Evolutionary conservation across 2,329 filamentous ascomycete species (phyloP), one percentile per base, ranked within the genome.

Genomic region (Calonectria montana): DNA sequence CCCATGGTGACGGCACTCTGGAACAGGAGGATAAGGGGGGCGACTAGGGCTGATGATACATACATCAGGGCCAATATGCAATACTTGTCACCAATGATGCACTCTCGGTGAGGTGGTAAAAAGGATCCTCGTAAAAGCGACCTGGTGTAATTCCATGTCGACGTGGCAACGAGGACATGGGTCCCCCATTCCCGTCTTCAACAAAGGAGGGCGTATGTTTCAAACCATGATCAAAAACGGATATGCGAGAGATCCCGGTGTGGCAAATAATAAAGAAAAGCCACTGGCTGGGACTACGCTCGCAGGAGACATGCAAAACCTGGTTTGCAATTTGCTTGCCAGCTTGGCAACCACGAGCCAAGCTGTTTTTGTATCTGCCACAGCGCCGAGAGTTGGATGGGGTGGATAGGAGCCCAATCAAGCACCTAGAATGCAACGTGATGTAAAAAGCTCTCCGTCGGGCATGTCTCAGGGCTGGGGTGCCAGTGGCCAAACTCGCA

Each of bases 21-120:
- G 64, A 57, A 71, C 31, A 31, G 25, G 45, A 55, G 21, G 21
- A 16, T 21, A 35, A 39, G 10, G 53, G 53, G 25, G 45, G 47
- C 16, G 21, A 16, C 18, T 23, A 39, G 10, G 53, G 53, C 13
- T 25, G 31, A 25, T 39, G 31, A 27, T 59, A 27, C 35, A 27
- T 59, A 27, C 35, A 23, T 13, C 31, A 21, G 53, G 12, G 37
- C n/a, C 5, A 47, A 23, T 47, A 13, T n/a, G 10, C 21, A 9
- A 10, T 21, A 31, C 25, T 18, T 45, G 31, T 41, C 50, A 27
- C 47, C 55, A 64, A 41, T 7, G 13, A 7, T 13, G 9, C 53
- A 31, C 29, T 21, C 64, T 64, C 64, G 57, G 48, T 47, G 57
- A 47, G 55, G 47, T 64, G 57, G 64, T 37, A 64, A 67, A 21